phyloP scores from a whole-genome alignment of 345 rosid species.

The Capsella bursapastoris region DNA sequence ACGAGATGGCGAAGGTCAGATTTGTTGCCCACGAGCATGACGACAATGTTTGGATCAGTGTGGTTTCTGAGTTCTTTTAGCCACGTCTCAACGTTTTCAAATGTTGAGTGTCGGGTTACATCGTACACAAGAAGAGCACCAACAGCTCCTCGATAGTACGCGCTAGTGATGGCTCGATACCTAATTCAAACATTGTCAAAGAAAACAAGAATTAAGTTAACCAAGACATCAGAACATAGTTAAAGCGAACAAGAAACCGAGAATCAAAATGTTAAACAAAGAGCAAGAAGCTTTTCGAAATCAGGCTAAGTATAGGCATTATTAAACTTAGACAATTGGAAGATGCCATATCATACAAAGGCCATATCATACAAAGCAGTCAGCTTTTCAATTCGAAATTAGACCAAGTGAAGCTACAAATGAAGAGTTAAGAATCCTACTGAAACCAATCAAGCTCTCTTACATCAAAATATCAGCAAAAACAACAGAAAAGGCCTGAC shows the following conservation, averaged over 20 bases:
- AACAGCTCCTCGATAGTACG: constrained; percentile 63
- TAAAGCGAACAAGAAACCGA: not conserved
- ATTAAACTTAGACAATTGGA: too few species aligned
- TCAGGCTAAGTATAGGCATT: too few species aligned
- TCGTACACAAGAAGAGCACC: constrained; percentile 64
- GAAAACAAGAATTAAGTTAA: not conserved
- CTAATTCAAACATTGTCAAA: constrained; percentile 32
- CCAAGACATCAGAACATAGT: not conserved
- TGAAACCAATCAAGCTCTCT: not conserved
- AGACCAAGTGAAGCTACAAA: not conserved
- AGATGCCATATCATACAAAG: too few species aligned
- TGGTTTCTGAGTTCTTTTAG: constrained; percentile 58
- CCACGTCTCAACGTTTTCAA: constrained; percentile 61
- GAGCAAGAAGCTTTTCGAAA: not conserved
- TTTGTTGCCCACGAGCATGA: constrained; percentile 63
- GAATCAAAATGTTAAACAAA: not conserved
- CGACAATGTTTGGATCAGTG: constrained; percentile 62
- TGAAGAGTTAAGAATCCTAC: not conserved
- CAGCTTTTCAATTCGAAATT: not conserved
- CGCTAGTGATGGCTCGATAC: constrained; percentile 65
- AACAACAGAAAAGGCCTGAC: too few species aligned
- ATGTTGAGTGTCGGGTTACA: constrained; percentile 57
- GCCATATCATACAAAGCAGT: not conserved
- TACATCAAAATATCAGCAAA: not conserved
- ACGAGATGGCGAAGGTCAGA: constrained; percentile 60